These are phyloP conservation scores for Starmera amethionina DNA, from an alignment of 805 yeast species.

Conservation along the genomic window DNA sequence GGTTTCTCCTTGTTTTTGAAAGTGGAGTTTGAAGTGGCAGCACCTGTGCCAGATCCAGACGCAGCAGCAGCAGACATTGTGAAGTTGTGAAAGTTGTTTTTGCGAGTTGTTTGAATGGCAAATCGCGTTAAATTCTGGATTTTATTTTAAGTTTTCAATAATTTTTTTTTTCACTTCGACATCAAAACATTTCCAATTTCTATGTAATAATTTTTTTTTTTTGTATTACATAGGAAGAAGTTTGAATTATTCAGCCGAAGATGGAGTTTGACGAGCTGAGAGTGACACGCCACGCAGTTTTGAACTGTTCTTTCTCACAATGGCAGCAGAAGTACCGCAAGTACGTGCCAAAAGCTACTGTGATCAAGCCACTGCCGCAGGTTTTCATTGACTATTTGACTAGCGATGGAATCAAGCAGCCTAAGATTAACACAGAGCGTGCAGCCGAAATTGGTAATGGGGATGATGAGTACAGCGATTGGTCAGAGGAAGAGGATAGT, in stretches of 20 bases:
- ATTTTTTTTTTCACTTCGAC: slow-evolving; percentile 1
- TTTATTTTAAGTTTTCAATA: not conserved
- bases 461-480: slow-evolving; percentile 65
- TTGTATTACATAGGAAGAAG: too few species aligned
- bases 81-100: not conserved
- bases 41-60: slow-evolving; percentile 8
- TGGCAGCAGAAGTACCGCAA: slow-evolving; percentile 50
- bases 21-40: slow-evolving; percentile 63
- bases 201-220: too few species aligned
- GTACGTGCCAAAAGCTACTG: slow-evolving; percentile 37
- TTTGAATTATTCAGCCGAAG: too few species aligned
- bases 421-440: slow-evolving; percentile 30
- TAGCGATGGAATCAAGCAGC: slow-evolving; percentile 61
- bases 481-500: slow-evolving; percentile 42
- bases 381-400: slow-evolving; percentile 50
- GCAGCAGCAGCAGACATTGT: slow-evolving; percentile 8
- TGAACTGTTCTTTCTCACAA: slow-evolving; percentile 42
- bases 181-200: too few species aligned
- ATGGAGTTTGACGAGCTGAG: not conserved
- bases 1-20: slow-evolving; percentile 95
- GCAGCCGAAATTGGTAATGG: slow-evolving; percentile 29
- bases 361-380: slow-evolving; percentile 49
- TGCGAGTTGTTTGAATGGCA: not conserved
- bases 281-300: slow-evolving; percentile 30
- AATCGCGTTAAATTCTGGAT: too few species aligned